Base-by-base conservation (phyloP, 2,329 filamentous ascomycete species). In the Madurella mycetomatis region DNA sequence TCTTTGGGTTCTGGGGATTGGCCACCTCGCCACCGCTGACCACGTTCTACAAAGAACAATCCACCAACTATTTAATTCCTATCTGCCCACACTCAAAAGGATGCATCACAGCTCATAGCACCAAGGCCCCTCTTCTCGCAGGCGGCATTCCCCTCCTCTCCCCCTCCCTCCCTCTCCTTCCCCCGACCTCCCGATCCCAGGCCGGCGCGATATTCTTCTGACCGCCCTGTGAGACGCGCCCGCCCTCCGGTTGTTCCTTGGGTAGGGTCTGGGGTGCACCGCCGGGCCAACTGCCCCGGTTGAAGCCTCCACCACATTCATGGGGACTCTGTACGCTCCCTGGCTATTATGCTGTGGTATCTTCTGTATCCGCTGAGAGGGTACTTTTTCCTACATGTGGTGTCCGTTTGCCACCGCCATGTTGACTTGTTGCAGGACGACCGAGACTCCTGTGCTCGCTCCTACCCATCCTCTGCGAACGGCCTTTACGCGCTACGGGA, bases 291-390 rank as follows among this genome's bases (percentile, higher is more conserved):
- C 34, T 37, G 25, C 25, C 25, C 25, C 25, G 25, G 25, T 25
- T 25, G 25, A 25, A 3, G 25, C 25, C 25, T 3, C 25, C 25
- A 7, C 25, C 41, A 19, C 16, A 43, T 13, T 13, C 41, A 25
- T 19, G 11, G 56, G 59, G 25, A 25, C 25, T 25, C 25, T 25
- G 7, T 67, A 70, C 64, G 65, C 11, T n/a, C 30, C 32, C 30
- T 15, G 49, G 41, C 50, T 48, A 61, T 41, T 42, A 83, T 89
- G 86, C 86, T 89, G 72, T 89, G 86, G 86, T 89, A 87, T 74
- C 73, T 91, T 49, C 74, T 91, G 61, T 90, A 87, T 73, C 87
- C 87, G 66, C 76, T 91, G 62, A 80, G 87, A 80, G 86, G 87
- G 86, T 88, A 72, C 70, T 85, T 79, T 43, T 40, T 47, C 45